phyloP scores from a whole-genome alignment of 2,329 filamentous ascomycete species.

The Epicoccum nigrum region DNA sequence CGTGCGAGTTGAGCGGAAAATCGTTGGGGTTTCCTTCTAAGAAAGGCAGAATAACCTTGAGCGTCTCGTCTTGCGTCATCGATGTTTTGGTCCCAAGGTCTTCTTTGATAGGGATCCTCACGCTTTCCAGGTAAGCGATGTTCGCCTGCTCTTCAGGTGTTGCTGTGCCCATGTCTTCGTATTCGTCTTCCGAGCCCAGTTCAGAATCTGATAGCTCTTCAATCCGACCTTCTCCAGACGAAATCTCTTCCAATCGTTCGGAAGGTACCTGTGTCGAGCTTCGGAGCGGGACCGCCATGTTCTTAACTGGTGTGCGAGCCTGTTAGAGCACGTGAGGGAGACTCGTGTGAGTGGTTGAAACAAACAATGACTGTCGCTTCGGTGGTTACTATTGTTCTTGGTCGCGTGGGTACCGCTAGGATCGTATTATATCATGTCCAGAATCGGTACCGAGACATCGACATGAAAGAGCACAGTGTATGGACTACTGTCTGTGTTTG shows the following conservation, averaged over 20 bases:
- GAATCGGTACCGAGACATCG: not conserved
- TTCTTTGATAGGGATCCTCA: constrained; percentile 67
- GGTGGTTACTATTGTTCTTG: constrained; percentile 39
- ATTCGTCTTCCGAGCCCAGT: constrained; percentile 30
- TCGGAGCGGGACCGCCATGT: constrained; percentile 35
- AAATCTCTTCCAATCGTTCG: constrained; percentile 36
- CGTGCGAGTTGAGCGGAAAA: constrained; percentile 68
- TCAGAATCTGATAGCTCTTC: constrained; percentile 46
- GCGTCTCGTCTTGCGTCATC: constrained; percentile 69
- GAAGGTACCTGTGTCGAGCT: constrained; percentile 28
- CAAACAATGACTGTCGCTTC: constrained; percentile 34
- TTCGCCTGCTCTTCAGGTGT: constrained; percentile 36
- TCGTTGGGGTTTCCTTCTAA: constrained; percentile 62
- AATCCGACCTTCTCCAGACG: constrained; percentile 34
- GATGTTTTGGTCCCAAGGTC: constrained; percentile 71
- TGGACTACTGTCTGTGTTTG: constrained; percentile 1
- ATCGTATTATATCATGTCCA: constrained; percentile 14
- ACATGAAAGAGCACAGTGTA: not conserved
- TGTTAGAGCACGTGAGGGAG: constrained; percentile 15
- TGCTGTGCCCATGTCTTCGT: constrained; percentile 46
- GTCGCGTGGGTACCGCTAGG: constrained; percentile 14
- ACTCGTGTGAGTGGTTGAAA: constrained; percentile 27
- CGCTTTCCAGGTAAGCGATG: constrained; percentile 37
- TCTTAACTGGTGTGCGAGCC: constrained; percentile 19
- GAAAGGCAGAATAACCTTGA: constrained; percentile 71